Conservation (phyloP, 805 yeast species). For the Metschnikowia amazonensis region DNA sequence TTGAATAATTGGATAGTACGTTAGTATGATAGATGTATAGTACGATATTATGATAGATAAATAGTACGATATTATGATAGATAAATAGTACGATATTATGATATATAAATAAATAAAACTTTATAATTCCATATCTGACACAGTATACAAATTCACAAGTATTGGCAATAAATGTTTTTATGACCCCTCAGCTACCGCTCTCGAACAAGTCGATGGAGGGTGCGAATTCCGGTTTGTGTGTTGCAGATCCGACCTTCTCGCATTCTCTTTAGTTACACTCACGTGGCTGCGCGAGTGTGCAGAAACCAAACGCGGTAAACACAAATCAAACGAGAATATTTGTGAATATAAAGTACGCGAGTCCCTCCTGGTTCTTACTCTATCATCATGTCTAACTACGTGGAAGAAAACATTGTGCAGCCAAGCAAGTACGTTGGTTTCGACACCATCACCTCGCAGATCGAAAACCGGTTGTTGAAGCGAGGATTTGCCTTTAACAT, state of each 20-base stretch:
- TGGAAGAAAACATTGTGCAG: constrained; percentile 27
- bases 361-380: neutral
- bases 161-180: no score
- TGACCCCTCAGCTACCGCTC: no score
- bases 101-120: no score
- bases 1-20: no score
- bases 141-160: no score
- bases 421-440: constrained; percentile 90
- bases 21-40: no score
- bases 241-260: neutral
- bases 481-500: constrained; percentile 92
- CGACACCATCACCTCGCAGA: constrained; percentile 93
- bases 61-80: no score
- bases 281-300: constrained; percentile 7
- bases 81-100: no score
- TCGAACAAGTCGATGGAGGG: no score
- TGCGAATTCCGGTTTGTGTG: no score
- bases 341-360: constrained; percentile 1
- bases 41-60: no score
- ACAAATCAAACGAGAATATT: constrained; percentile 2
- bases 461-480: constrained; percentile 85
- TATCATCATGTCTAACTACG: constrained; percentile 17
- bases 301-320: constrained; percentile 9
- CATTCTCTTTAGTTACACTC: constrained; percentile 2
- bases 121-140: no score